phyloP scores from a whole-genome alignment of 2,329 filamentous ascomycete species.

The Fusarium devonianum region DNA sequence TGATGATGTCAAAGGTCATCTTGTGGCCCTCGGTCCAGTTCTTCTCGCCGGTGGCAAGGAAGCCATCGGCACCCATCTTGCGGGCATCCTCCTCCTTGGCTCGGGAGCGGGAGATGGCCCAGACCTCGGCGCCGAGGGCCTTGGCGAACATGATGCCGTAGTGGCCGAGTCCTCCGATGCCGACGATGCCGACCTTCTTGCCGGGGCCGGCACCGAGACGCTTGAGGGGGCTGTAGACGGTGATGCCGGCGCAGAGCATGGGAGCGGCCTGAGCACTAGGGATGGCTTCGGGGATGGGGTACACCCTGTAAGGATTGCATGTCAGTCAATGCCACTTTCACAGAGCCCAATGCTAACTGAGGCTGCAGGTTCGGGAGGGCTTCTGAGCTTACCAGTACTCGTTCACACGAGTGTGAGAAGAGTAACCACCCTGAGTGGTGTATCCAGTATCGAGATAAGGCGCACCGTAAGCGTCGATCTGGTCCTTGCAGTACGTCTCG shows the following conservation, averaged over 20 bases:
- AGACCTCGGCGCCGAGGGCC: constrained; percentile 68
- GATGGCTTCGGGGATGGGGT: constrained; percentile 79
- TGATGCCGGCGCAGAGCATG: constrained; percentile 86
- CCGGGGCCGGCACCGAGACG: constrained; percentile 78
- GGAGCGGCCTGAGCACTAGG: constrained; percentile 70
- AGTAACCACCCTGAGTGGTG: constrained; percentile 67
- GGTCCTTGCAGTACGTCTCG: constrained; percentile 51
- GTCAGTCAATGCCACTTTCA: constrained; percentile 8
- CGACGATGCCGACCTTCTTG: constrained; percentile 79
- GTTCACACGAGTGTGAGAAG: constrained; percentile 46
- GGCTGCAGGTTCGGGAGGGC: not conserved
- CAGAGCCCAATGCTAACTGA: not conserved
- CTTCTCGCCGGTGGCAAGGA: constrained; percentile 64
- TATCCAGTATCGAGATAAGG: constrained; percentile 59
- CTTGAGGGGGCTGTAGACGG: constrained; percentile 79
- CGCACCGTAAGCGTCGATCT: constrained; percentile 58
- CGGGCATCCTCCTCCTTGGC: constrained; percentile 66
- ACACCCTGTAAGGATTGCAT: constrained; percentile 54
- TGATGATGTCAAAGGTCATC: constrained; percentile 76
- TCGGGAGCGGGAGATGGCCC: constrained; percentile 67
- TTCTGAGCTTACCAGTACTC: constrained; percentile 55
- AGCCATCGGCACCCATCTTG: constrained; percentile 67
- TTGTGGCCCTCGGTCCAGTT: constrained; percentile 64
- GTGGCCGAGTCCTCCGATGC: constrained; percentile 76
- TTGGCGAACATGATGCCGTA: constrained; percentile 75